Conservation (phyloP, 805 yeast genomes). For the Saccharomycopsis babjevae region DNA sequence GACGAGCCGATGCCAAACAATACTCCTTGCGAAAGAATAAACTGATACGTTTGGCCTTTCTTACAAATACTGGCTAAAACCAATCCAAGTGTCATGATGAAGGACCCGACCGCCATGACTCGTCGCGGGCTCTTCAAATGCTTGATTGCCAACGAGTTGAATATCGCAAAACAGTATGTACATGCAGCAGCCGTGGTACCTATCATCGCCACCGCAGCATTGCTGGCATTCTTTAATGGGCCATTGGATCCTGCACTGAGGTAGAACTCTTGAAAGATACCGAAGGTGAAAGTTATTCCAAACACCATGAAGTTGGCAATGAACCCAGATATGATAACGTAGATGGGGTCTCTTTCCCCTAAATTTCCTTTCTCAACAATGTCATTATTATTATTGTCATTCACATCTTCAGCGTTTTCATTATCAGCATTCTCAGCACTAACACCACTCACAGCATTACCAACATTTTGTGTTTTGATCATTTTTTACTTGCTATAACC, state of each 20-base stretch:
- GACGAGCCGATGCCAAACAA: constrained; percentile 29
- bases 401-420: no score
- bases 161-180: constrained; percentile 21
- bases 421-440: no score
- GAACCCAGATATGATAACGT: constrained; percentile 19
- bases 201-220: constrained; percentile 26
- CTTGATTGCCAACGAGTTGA: constrained; percentile 23
- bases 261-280: constrained; percentile 31
- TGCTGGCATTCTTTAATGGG: constrained; percentile 23
- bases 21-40: constrained; percentile 27
- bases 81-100: constrained; percentile 25
- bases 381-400: no score
- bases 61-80: constrained; percentile 23
- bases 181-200: constrained; percentile 28
- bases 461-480: no score
- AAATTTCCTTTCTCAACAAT: no score
- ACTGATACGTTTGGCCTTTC: constrained; percentile 20
- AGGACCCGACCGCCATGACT: constrained; percentile 25
- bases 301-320: constrained; percentile 27
- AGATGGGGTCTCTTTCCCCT: no score
- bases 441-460: no score
- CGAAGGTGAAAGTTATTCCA: constrained; percentile 30
- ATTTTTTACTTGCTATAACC: no score
- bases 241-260: constrained; percentile 21
- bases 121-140: constrained; percentile 19